phyloP scores from a whole-genome alignment of 2,329 filamentous ascomycete genomes.

The Aspergillus flavus region DNA sequence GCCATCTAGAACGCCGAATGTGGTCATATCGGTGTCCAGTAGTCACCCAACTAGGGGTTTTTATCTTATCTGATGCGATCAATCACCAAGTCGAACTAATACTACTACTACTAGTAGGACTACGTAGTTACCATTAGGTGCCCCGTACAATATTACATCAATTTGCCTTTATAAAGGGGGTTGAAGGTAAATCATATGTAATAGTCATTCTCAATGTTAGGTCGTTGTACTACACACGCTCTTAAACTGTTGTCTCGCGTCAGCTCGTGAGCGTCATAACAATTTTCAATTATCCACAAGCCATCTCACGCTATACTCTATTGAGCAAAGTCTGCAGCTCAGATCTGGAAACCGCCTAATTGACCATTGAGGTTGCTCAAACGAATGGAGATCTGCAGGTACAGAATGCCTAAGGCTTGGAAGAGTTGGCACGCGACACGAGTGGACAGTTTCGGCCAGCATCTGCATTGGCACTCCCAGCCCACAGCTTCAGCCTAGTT shows the following conservation, averaged over 20 bases:
- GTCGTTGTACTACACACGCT: background rate
- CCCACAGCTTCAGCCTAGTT: slow-evolving; percentile 4
- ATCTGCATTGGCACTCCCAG: background rate
- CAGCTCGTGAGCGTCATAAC: background rate
- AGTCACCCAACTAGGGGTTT: background rate
- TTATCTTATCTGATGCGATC: slow-evolving; percentile 20
- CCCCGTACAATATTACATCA: background rate
- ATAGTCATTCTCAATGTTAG: background rate
- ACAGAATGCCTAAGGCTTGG: background rate
- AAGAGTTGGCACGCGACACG: background rate
- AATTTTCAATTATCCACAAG: background rate
- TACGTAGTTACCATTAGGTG: background rate
- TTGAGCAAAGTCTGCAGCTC: background rate
- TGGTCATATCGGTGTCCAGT: background rate
- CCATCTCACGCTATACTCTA: background rate
- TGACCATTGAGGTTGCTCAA: background rate
- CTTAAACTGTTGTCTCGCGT: background rate
- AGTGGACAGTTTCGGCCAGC: background rate
- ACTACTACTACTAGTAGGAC: background rate
- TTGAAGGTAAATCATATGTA: background rate
- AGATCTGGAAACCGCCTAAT: background rate
- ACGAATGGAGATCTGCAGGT: background rate
- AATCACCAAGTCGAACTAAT: background rate
- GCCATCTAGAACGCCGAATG: background rate
- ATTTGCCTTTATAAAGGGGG: background rate